phyloP scores from a whole-genome alignment of 2,329 filamentous ascomycete species.

The Didymella sp. region DNA sequence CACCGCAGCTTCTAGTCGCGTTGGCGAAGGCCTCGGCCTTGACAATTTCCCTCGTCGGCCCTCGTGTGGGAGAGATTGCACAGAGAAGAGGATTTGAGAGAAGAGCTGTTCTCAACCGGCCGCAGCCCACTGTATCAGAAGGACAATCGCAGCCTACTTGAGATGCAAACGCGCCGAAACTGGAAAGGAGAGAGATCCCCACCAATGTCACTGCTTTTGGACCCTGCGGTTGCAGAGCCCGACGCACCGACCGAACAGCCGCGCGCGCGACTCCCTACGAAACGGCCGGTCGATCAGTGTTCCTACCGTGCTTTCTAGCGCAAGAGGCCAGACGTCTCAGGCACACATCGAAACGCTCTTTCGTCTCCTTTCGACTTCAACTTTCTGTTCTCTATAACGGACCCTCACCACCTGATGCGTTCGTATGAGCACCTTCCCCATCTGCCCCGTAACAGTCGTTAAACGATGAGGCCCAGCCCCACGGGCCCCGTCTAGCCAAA shows the following conservation, averaged over 20 bases:
- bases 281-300: constrained; percentile 11
- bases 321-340: neutral
- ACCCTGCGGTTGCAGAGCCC: constrained; percentile 8
- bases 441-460: neutral
- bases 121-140: neutral
- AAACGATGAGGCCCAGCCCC: constrained; percentile 4
- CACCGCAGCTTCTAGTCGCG: constrained; percentile 13
- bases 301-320: constrained; percentile 9
- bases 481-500: neutral
- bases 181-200: constrained; percentile 5
- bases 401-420: neutral
- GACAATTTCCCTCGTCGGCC: neutral
- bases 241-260: constrained; percentile 10
- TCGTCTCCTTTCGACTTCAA: neutral
- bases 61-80: neutral
- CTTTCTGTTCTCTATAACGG: neutral
- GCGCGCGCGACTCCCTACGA: constrained; percentile 5
- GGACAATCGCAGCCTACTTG: neutral
- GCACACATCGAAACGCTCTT: neutral
- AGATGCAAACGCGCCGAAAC: neutral
- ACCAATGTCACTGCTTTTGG: constrained; percentile 11
- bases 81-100: neutral
- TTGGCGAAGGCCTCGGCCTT: constrained; percentile 10
- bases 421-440: constrained; percentile 8
- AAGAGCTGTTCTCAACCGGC: neutral